Evolutionary conservation across 2,329 filamentous ascomycete species (phyloP).

Genomic region (Parastagonospora nodorum): DNA sequence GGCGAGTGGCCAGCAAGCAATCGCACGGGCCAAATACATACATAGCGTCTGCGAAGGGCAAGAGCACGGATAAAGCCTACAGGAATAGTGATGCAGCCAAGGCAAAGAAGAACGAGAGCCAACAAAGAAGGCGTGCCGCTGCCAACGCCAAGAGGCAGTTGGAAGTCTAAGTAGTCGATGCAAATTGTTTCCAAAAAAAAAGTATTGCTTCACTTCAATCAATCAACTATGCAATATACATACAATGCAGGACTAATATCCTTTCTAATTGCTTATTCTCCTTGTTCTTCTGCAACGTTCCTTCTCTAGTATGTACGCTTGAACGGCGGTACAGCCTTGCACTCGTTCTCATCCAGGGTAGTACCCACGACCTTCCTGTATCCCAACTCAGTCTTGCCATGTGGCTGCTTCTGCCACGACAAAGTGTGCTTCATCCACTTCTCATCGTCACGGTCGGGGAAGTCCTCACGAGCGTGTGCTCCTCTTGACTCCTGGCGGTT

Average conservation of each 20-base stretch:
- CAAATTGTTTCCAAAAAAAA: constrained; percentile 6
- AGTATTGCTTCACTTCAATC: constrained; percentile 13
- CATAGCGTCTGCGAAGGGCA: too few relatives aligned
- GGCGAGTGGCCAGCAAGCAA: too few relatives aligned
- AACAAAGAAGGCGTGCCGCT: too few relatives aligned
- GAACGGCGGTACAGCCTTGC: constrained; percentile 94
- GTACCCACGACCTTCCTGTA: constrained; percentile 83
- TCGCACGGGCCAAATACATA: too few relatives aligned
- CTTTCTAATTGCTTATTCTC: constrained; percentile 3
- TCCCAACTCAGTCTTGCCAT: constrained; percentile 81
- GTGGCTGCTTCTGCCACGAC: constrained; percentile 91
- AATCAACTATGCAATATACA: constrained; percentile 40
- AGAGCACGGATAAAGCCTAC: too few relatives aligned
- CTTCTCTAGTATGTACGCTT: constrained; percentile 80
- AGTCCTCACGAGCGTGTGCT: constrained; percentile 96
- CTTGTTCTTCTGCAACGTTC: neutral
- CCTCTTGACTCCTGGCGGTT: constrained; percentile 97
- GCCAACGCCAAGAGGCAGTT: too few relatives aligned
- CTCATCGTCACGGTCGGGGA: constrained; percentile 89
- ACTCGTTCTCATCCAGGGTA: constrained; percentile 93
- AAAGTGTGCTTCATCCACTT: constrained; percentile 99
- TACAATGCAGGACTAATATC: constrained; percentile 37
- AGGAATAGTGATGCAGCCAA: too few relatives aligned
- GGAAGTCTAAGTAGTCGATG: neutral
- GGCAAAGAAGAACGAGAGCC: too few relatives aligned